These are phyloP conservation scores for Tulasnella sp. DNA, from an alignment of 768 basidiomycete genomes.

Conservation along the genomic window DNA sequence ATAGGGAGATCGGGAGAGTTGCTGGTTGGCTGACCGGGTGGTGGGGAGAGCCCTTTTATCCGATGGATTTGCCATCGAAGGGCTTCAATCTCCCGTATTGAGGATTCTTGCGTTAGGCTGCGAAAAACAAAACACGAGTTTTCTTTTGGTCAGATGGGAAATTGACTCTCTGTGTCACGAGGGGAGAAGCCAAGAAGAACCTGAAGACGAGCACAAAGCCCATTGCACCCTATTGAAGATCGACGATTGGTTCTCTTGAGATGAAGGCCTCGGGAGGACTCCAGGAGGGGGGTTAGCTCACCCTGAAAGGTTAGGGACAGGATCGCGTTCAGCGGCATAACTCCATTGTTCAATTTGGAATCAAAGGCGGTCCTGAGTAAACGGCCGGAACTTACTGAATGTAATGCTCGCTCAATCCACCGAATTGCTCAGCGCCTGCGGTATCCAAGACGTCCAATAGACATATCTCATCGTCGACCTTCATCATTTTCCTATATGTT, in stretches of 20 bases:
- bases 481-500: conserved; percentile 11
- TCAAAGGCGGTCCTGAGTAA: not conserved
- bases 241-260: not conserved
- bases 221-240: conserved; percentile 30
- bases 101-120: conserved; percentile 74
- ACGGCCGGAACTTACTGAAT: conserved; percentile 14
- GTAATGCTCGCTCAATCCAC: conserved; percentile 16
- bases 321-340: not conserved
- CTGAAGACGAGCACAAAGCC: conserved; percentile 81
- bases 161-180: too few species aligned
- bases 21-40: conserved; percentile 30
- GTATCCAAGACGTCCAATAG: conserved; percentile 17
- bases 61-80: conserved; percentile 73
- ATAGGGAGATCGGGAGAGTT: conserved; percentile 44
- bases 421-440: conserved; percentile 19
- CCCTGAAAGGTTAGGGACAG: not conserved
- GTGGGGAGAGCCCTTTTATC: conserved; percentile 44
- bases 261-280: not conserved
- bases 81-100: conserved; percentile 66
- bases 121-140: not conserved
- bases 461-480: conserved; percentile 15
- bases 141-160: too few species aligned
- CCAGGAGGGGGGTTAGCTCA: not conserved
- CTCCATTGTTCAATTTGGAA: not conserved
- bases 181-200: conserved; percentile 30